phyloP scores from a whole-genome alignment of 306 rosid genomes.

The Quillaja saponaria region DNA sequence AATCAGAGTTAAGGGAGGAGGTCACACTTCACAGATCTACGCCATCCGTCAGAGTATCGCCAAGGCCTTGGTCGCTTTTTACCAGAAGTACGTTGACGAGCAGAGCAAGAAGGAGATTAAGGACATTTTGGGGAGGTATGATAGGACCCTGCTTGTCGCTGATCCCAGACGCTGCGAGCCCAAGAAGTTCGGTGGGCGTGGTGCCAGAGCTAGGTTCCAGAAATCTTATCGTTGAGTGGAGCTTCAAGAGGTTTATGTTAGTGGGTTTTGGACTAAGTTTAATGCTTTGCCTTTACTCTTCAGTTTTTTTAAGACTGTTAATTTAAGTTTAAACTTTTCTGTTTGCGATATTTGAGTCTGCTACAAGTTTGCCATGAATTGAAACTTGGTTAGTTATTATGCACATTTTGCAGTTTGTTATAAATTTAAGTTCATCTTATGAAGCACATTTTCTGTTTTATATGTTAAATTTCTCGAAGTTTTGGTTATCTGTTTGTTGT shows the following conservation, averaged over 20 bases:
- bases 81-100: constrained; percentile 59
- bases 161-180: constrained; percentile 64
- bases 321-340: too few species aligned
- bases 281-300: background rate
- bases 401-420: too few species aligned
- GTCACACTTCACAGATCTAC: constrained; percentile 58
- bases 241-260: too few species aligned
- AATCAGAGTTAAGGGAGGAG: constrained; percentile 55
- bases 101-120: constrained; percentile 57
- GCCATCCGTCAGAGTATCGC: constrained; percentile 63
- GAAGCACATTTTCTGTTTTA: too few species aligned
- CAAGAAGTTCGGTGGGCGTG: constrained; percentile 62
- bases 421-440: too few species aligned
- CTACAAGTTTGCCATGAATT: too few species aligned
- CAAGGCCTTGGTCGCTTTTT: constrained; percentile 52
- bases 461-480: too few species aligned
- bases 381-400: too few species aligned
- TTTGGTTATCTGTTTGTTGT: too few species aligned
- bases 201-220: constrained; percentile 62
- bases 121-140: constrained; percentile 49
- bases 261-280: background rate
- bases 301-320: background rate
- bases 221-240: constrained; percentile 51
- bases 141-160: constrained; percentile 49
- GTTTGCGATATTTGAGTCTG: too few species aligned